Conservation (phyloP, 2,329 filamentous ascomycete species). For the Sarocladiaceae sp. region DNA sequence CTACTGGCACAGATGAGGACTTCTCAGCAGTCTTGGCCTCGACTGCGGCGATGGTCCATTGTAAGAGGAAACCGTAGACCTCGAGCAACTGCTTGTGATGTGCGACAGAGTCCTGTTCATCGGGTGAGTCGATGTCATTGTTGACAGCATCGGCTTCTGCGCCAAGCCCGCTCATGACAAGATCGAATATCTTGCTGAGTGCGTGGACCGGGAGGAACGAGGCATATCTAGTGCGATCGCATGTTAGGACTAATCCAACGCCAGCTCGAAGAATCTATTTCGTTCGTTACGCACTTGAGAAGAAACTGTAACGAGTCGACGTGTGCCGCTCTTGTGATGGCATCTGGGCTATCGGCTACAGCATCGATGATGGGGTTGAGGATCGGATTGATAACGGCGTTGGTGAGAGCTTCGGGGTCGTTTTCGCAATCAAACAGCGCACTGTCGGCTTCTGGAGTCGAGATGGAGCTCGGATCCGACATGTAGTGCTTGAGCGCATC, state of each 20-base stretch:
- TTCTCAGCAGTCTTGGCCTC: slow-evolving; percentile 93
- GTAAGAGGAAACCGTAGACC: slow-evolving; percentile 86
- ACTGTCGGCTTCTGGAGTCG: slow-evolving; percentile 78
- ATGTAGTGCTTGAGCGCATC: slow-evolving; percentile 95
- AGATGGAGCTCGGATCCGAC: slow-evolving; percentile 78
- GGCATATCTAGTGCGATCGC: slow-evolving; percentile 58
- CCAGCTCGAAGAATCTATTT: slow-evolving; percentile 11
- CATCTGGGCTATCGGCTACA: slow-evolving; percentile 85
- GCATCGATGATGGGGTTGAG: slow-evolving; percentile 90
- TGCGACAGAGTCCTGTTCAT: slow-evolving; percentile 80
- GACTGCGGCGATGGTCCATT: slow-evolving; percentile 93
- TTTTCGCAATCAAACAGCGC: slow-evolving; percentile 87
- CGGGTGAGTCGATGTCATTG: slow-evolving; percentile 74
- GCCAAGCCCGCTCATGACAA: slow-evolving; percentile 78
- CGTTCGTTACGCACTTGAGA: slow-evolving; percentile 66
- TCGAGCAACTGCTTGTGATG: slow-evolving; percentile 91
- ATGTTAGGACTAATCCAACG: not conserved
- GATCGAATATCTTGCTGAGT: slow-evolving; percentile 87
- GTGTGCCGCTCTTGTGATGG: slow-evolving; percentile 67
- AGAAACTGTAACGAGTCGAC: slow-evolving; percentile 95
- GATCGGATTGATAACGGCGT: slow-evolving; percentile 72
- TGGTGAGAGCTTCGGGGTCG: slow-evolving; percentile 77
- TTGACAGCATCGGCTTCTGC: slow-evolving; percentile 81
- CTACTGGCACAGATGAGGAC: slow-evolving; percentile 59
- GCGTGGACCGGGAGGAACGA: slow-evolving; percentile 72